Percentiles rank a stretch among this genome's conserved stretches.
Conservation (phyloP, 208 protist genomes). For the Leishmania lainsoni region DNA sequence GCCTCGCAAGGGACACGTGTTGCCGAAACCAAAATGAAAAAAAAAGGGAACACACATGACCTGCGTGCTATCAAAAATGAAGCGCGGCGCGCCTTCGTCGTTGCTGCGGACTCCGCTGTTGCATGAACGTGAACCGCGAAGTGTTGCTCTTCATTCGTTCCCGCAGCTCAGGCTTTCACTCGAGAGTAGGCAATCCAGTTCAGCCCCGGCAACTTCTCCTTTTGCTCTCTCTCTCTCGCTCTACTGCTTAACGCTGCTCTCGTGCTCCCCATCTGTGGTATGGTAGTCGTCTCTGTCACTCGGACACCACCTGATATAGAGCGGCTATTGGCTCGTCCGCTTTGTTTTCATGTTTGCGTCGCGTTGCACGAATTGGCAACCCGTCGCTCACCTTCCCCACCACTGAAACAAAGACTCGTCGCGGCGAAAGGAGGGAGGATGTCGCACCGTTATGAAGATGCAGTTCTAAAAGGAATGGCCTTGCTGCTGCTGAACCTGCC, state of each 20-base stretch:
- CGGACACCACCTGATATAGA: neutral
- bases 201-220: neutral
- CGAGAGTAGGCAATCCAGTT: neutral
- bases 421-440: neutral
- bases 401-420: neutral
- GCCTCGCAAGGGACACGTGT: neutral
- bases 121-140: neutral
- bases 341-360: neutral
- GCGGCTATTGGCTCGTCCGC: neutral
- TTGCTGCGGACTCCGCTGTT: neutral
- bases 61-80: neutral
- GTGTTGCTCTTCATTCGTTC: neutral
- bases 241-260: neutral
- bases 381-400: neutral
- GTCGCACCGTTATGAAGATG: conserved; percentile 39
- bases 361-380: neutral
- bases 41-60: neutral
- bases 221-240: neutral
- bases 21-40: neutral
- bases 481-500: conserved; percentile 51
- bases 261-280: neutral
- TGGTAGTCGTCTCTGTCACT: neutral
- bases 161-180: neutral
- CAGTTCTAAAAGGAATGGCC: conserved; percentile 50
- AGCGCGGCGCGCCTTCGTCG: neutral